Base-by-base conservation (phyloP, 169 alveolate species). In the Fabrea salina region DNA sequence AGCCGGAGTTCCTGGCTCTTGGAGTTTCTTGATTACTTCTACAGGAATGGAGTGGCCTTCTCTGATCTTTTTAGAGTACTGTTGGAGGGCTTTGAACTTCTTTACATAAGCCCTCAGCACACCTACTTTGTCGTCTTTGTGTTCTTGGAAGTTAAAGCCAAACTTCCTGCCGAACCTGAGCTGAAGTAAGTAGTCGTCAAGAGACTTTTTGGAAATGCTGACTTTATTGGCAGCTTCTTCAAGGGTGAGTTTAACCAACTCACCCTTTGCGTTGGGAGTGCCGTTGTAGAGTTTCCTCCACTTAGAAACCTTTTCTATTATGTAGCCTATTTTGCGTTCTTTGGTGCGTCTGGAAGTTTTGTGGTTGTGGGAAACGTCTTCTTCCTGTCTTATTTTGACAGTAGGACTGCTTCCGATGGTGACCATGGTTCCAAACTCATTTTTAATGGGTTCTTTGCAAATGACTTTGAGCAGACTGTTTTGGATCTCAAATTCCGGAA, bases 271-370 rank as follows among this genome's bases (percentile, higher is more conserved):
- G 49, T 82, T 85, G 50, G 61, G 79, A 56, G 80, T 79, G 5
- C 95, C 97, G 71, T 89, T 89, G 77, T 93, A 93, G 32, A 89
- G 87, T 41, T 92, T 91, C 58, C 95, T 86, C 96, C 97, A 93
- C 58, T 83, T 82, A 27, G 89, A 76, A 4, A 93, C 96, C 64
- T 91, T 91, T 70, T 93, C 95, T 11, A 93, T 91, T 1, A 93
- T 89, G 66, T 82, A 92, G 32, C 93, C 91, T 5, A 93, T 93
- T 74, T 92, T 91, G 80, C 97, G 82, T 77, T 93, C 97, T 61
- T 93, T 93, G 5, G 95, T 92, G 72, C 97, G 75, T 71, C 87
- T 86, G 35, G 89, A 72, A 76, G 78, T 80, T 78, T 84, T 5
- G 30, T 51, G 5, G 8, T n/a, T 32, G 43, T 25, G 33, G 30